Evolutionary conservation across 352 stramenopile genomes (phyloP).

Genomic region (Thraustochytrium sp.): DNA sequence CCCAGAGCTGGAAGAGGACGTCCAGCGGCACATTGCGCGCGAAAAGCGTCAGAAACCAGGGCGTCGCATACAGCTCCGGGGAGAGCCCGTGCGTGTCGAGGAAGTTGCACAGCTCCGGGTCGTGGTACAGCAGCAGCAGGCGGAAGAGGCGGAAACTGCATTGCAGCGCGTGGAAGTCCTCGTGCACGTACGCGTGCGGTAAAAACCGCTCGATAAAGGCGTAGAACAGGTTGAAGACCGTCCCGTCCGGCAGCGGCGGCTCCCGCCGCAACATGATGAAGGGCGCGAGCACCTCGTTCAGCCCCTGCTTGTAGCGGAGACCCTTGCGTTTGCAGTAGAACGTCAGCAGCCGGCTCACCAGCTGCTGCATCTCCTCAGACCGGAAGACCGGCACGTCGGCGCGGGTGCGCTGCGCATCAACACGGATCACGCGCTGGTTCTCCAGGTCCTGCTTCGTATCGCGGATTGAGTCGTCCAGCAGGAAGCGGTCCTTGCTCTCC

Average conservation of each 20-base stretch:
- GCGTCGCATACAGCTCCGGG: constrained; percentile 83
- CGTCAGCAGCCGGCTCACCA: constrained; percentile 73
- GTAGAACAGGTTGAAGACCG: constrained; percentile 59
- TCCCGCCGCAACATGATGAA: constrained; percentile 66
- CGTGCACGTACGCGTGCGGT: constrained; percentile 74
- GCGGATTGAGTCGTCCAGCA: constrained; percentile 41
- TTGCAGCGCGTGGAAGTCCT: constrained; percentile 80
- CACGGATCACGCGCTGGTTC: constrained; percentile 81
- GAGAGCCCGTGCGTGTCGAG: constrained; percentile 82
- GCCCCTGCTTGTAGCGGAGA: constrained; percentile 84
- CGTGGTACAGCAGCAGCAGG: constrained; percentile 80
- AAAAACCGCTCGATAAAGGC: constrained; percentile 77
- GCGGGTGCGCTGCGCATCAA: constrained; percentile 72
- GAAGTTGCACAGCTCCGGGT: constrained; percentile 67
- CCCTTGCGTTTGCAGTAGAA: constrained; percentile 83
- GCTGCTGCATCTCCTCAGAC: constrained; percentile 61
- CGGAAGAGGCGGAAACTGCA: constrained; percentile 83
- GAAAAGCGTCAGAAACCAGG: constrained; percentile 89
- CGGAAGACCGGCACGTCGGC: constrained; percentile 69
- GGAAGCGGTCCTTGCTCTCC: constrained; percentile 27
- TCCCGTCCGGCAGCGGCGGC: constrained; percentile 40
- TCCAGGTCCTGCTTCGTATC: constrained; percentile 64
- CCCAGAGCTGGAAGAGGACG: constrained; percentile 74
- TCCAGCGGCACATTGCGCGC: constrained; percentile 66
- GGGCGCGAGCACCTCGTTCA: constrained; percentile 86